Evolutionary conservation across 306 rosid genomes (phyloP), one percentile per base, ranked within the genome.

Genomic region (Cercis canadensis): DNA sequence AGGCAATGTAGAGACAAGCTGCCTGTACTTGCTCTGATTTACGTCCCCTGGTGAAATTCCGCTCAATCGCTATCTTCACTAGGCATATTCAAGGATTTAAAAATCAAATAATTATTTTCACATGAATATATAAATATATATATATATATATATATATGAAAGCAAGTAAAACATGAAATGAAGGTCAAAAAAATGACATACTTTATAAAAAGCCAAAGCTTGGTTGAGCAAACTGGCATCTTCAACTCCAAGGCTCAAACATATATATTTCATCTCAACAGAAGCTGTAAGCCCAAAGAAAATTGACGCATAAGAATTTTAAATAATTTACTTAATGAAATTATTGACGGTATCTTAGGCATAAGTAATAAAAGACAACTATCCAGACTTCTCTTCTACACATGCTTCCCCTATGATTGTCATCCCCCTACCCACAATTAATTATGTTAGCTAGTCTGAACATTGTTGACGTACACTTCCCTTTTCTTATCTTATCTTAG

Each of bases 1-100:
- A 92, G 33, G 97, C 91, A 80, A 89, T 82, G 76, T 92, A 92
- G 15, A 89, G 88, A 83, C 97, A 92, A 45, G 97, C 87, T 64
- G 96, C 93, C 58, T 75, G 82, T 54, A 92, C 97, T 57, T 79
- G 90, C 57, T 77, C 88, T 70, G 93, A 68, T 79, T 70, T 85
- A 45, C 96, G 88, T 41, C 97, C 96, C 75, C 83, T 77, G 19
- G 97, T 89, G 84, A 92, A 92, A 72, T 84, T 85, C 70, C 79
- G 70, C 61, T 84, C 93, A 63, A 89, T 75, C 2, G 92, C 97
- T 52, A 92, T 84, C 97, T 89, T 80, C 73, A 77, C 17, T 66
- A 40, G 50, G 31, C 36, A 65, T 60, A 78, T 55, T 55, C 72
- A 75, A 33, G 14, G 67, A 73, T 65, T 70, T 58, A 45, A 55